A percentile compares a stretch with the other conserved stretches of the same genome.
Evolutionary conservation across 352 stramenopile species (phyloP).

Genomic region (Globisporangium polare): DNA sequence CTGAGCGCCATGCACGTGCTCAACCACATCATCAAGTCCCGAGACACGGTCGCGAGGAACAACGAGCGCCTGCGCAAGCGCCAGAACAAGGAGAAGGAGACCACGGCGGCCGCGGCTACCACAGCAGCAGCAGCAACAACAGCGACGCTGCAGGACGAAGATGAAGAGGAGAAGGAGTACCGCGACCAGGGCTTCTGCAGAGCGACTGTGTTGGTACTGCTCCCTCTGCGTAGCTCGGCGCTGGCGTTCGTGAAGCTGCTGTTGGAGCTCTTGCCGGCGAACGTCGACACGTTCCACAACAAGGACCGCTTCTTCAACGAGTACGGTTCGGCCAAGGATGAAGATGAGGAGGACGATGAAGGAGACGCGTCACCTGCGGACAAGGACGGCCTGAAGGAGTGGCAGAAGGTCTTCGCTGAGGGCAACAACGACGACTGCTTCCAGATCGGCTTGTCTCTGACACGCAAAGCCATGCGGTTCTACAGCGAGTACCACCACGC

Average conservation of each 20-base stretch:
- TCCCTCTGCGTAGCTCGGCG: conserved; percentile 63
- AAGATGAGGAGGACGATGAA: conserved; percentile 15
- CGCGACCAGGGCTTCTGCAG: conserved; percentile 75
- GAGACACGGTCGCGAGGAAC: conserved; percentile 65
- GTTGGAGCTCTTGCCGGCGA: conserved; percentile 55
- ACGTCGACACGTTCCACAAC: conserved; percentile 61
- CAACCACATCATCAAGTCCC: conserved; percentile 75
- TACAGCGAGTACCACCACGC: conserved; percentile 78
- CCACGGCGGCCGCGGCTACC: background rate
- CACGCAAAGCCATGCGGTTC: conserved; percentile 60
- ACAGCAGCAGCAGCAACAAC: background rate
- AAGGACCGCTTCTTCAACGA: conserved; percentile 72
- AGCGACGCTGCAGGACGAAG: conserved; percentile 5
- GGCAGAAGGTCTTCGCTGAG: conserved; percentile 64
- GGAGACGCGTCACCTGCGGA: conserved; percentile 18
- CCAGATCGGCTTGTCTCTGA: conserved; percentile 69
- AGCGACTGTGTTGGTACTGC: conserved; percentile 60
- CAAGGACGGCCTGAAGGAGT: conserved; percentile 48
- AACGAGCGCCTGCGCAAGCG: conserved; percentile 65
- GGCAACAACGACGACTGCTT: conserved; percentile 85
- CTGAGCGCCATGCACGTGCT: conserved; percentile 72
- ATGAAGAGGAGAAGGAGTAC: conserved; percentile 64
- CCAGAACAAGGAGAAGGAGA: conserved; percentile 18
- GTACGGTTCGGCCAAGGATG: conserved; percentile 33
- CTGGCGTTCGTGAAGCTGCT: conserved; percentile 63